Evolutionary conservation across 176 grass and related monocot genomes (phyloP).

Genomic region (Bromus sterilis): DNA sequence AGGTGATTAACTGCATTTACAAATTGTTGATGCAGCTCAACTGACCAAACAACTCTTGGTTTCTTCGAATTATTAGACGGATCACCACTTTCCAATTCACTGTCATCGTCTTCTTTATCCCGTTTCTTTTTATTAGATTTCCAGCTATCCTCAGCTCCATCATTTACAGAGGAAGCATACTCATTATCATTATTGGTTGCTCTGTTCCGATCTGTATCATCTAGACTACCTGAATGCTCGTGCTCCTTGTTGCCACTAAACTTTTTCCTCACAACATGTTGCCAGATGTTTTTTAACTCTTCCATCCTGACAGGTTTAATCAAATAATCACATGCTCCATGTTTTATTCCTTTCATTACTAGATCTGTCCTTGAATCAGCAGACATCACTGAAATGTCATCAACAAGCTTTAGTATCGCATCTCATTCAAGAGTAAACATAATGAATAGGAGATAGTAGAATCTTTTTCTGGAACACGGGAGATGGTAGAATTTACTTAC

Average conservation of each 20-base stretch:
- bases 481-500: slow-evolving; percentile 52
- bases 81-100: slow-evolving; percentile 75
- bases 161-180: slow-evolving; percentile 71
- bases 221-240: slow-evolving; percentile 88
- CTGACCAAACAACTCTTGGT: slow-evolving; percentile 96
- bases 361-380: slow-evolving; percentile 81
- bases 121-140: slow-evolving; percentile 93
- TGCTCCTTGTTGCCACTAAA: slow-evolving; percentile 62
- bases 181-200: slow-evolving; percentile 60
- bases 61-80: slow-evolving; percentile 86
- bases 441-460: not conserved
- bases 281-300: slow-evolving; percentile 98
- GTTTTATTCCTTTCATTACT: slow-evolving; percentile 99
- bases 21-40: slow-evolving; percentile 98
- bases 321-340: slow-evolving; percentile 97
- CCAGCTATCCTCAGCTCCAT: slow-evolving; percentile 62
- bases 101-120: slow-evolving; percentile 88
- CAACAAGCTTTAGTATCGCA: slow-evolving; percentile 7
- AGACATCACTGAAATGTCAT: slow-evolving; percentile 88
- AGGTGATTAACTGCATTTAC: slow-evolving; percentile 97
- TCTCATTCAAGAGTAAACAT: not conserved
- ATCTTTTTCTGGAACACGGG: not conserved
- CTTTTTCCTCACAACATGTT: slow-evolving; percentile 94
- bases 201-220: slow-evolving; percentile 65
- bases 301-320: slow-evolving; percentile 94